Base-by-base conservation (phyloP, 192 early-diverging fungal genomes). In the Backusella luteola region DNA sequence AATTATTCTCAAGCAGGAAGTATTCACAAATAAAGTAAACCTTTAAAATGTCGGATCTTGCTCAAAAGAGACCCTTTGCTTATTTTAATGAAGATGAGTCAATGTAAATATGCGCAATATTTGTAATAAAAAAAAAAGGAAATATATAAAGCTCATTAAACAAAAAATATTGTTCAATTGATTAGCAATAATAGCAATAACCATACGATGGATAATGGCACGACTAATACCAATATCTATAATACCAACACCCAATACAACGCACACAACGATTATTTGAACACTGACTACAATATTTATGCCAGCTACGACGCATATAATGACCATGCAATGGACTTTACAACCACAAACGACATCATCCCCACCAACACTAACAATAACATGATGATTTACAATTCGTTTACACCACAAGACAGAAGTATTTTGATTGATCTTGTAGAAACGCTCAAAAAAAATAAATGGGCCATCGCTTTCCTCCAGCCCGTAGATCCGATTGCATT, bases 401-500 rank as follows among this genome's bases (percentile, higher is more conserved):
- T 63, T 23, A 63, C 56, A 63, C 56, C 56, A 32, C 23, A 26
- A 34, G 35, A 46, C 21, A 39, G 42, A 71, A 32, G 42, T 17
- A 23, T 71, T 21, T 11, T 46, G 32, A 21, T 26, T 4, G 42
- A 71, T 41, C 29, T 73, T 5, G 23, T 97, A 15, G 90, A 89
- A 56, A 83, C 86, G 1, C 81, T 96, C 29, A 94, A 92, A 75
- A 86, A 89, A 49, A 90, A 95, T 69, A 92, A 92, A 73, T 90
- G 93, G 56, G 92, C 95, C 1, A 85, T 81, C 7, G 89, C 93
- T 14, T 99, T 99, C 81, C 85, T 94, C 34, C 76, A 90, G 3
- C 94, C 94, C 3, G 93, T 94, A 0, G 93, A 96, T 84, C 90
- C 91, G n/a, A 84, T 93, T 32, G 79, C 78, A 9, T 79, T 90